Percentiles rank a stretch among this genome's conserved stretches.
Conservation (phyloP, 2,329 filamentous ascomycete genomes). For the Alternaria atra region DNA sequence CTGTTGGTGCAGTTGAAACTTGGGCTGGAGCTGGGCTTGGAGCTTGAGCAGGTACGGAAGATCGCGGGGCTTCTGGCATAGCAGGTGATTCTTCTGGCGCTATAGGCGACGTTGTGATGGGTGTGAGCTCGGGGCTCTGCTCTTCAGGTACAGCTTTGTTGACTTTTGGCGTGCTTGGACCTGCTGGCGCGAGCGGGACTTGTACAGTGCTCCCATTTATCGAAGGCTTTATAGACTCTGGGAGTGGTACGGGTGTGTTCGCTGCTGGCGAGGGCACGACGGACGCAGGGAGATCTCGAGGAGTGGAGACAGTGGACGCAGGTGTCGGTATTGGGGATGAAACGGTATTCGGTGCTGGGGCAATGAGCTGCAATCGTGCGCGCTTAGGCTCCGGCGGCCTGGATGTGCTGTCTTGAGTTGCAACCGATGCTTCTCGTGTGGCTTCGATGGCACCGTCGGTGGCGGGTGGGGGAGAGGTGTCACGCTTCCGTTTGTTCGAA, state of each 20-base stretch:
- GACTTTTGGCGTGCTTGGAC: constrained; percentile 44
- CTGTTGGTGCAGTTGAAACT: constrained; percentile 27
- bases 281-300: constrained; percentile 18
- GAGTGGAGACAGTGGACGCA: constrained; percentile 18
- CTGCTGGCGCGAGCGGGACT: constrained; percentile 58
- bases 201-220: constrained; percentile 32
- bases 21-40: constrained; percentile 20
- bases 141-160: constrained; percentile 20
- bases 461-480: constrained; percentile 53
- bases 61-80: constrained; percentile 7
- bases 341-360: constrained; percentile 16
- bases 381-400: constrained; percentile 46
- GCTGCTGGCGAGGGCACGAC: constrained; percentile 23
- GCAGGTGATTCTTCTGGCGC: constrained; percentile 23
- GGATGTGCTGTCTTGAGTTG: constrained; percentile 37
- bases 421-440: constrained; percentile 35
- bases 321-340: constrained; percentile 26
- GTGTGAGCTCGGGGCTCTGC: constrained; percentile 28
- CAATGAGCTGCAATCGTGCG: constrained; percentile 31
- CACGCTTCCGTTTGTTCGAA: constrained; percentile 65
- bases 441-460: constrained; percentile 22
- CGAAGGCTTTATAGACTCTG: constrained; percentile 32
- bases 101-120: constrained; percentile 25
- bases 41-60: constrained; percentile 8
- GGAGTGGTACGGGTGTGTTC: constrained; percentile 20